Evolutionary conservation across 2,329 filamentous ascomycete genomes (phyloP).

Genomic region (Claviceps cyperi): DNA sequence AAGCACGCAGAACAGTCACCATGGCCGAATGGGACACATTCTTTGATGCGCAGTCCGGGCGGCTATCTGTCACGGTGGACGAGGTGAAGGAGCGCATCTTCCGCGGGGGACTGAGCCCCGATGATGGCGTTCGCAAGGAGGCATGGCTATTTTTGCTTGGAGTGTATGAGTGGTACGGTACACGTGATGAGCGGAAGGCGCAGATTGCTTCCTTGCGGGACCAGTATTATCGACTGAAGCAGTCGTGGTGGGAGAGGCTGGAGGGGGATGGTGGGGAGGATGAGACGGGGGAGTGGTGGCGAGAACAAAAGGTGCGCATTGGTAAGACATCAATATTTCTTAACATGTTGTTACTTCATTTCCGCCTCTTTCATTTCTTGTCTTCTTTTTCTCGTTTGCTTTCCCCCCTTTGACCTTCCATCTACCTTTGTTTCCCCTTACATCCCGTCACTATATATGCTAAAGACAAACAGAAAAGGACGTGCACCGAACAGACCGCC

Average conservation of each 20-base stretch:
- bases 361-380: not conserved
- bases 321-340: slow-evolving; percentile 41
- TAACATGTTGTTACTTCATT: not conserved
- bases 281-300: slow-evolving; percentile 89
- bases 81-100: slow-evolving; percentile 97
- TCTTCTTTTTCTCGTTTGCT: not conserved
- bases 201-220: slow-evolving; percentile 76
- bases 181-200: slow-evolving; percentile 67
- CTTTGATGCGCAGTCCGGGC: slow-evolving; percentile 64
- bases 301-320: slow-evolving; percentile 83
- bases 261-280: slow-evolving; percentile 66
- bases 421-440: not conserved
- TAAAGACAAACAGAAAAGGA: slow-evolving; percentile 65
- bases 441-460: slow-evolving; percentile 1
- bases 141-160: slow-evolving; percentile 91
- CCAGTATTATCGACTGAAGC: slow-evolving; percentile 88
- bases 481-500: slow-evolving; percentile 91
- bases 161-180: slow-evolving; percentile 88
- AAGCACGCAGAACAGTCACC: slow-evolving; percentile 63
- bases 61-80: slow-evolving; percentile 65
- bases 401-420: too few relatives aligned
- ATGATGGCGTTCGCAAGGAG: slow-evolving; percentile 88
- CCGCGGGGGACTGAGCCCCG: slow-evolving; percentile 75
- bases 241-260: slow-evolving; percentile 89
- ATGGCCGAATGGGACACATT: slow-evolving; percentile 82